Conservation (phyloP, 208 protist genomes). For the Herpetomonas muscarum region DNA sequence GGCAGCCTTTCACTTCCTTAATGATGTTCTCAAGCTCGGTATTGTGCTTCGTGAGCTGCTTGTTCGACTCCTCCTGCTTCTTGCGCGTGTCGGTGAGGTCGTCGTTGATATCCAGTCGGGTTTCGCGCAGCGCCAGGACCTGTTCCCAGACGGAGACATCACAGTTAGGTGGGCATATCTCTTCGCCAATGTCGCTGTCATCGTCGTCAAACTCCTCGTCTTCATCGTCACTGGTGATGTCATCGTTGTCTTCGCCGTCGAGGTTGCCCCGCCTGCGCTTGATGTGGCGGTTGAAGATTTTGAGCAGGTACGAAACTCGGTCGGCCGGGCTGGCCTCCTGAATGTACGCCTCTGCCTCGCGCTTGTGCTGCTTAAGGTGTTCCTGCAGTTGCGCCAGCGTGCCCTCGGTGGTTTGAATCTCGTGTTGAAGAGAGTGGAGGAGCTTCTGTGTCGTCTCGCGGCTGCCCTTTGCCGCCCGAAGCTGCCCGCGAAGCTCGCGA, state of each 20-base stretch:
- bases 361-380: constrained; percentile 64
- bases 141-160: constrained; percentile 75
- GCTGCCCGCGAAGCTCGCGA: constrained; percentile 51
- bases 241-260: constrained; percentile 74
- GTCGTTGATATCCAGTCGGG: constrained; percentile 90
- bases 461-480: constrained; percentile 45
- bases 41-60: constrained; percentile 69
- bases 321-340: constrained; percentile 68
- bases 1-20: constrained; percentile 47
- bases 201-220: constrained; percentile 69
- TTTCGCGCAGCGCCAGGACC: constrained; percentile 88
- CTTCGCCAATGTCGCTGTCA: constrained; percentile 90
- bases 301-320: constrained; percentile 70
- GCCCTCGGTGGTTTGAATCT: constrained; percentile 33
- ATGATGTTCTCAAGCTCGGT: constrained; percentile 38
- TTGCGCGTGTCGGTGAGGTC: constrained; percentile 49
- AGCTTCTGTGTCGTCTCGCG: constrained; percentile 63
- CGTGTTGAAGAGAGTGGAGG: constrained; percentile 53
- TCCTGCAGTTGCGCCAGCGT: constrained; percentile 65
- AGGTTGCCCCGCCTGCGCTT: constrained; percentile 74
- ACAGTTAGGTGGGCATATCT: constrained; percentile 88
- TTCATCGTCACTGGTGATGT: constrained; percentile 76
- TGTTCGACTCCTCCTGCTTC: constrained; percentile 37
- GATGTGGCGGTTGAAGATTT: constrained; percentile 92
- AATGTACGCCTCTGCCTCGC: constrained; percentile 82